Evolutionary conservation across 2,329 filamentous ascomycete genomes (phyloP), one percentile per base, ranked within the genome.

Genomic region (Ambrosiella xylebori): DNA sequence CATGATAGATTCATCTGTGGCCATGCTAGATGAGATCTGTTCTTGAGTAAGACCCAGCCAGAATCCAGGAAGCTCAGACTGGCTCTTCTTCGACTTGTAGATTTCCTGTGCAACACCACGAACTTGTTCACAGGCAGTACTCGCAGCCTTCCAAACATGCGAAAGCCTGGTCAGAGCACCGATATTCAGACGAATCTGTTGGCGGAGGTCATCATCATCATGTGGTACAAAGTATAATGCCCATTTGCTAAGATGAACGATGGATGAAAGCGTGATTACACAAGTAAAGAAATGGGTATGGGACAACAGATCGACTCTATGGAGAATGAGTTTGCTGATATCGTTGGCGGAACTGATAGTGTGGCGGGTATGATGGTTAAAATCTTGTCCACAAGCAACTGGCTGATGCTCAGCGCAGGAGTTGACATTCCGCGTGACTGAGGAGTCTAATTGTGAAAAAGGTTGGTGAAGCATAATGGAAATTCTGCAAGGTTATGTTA

Each of bases 201-300:
- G 86, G 62, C 83, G 84, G 63, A 85, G 75, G 64, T 80, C 80
- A 61, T 82, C 82, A 65, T 82, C 81, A 63, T 81, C 77, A 61
- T 76, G 75, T 1, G 74, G 71, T 52, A 83, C 74, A 57, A 78
- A 79, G 65, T 79, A 79, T 17, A 83, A 73, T 57, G 74, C 83
- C 80, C 88, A 95, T 62, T 86, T 86, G 58, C 84, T 87, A 27
- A 94, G 75, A 65, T 93, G 86, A 3, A 91, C 85, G 64, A 90
- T 85, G 6, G 86, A 87, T 15, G 84, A 85, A 57, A 91, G 73
- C 1, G 86, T 86, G 54, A 93, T 74, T 44, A 86, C 83, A 66
- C 87, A 93, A 39, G 84, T 86, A 71, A 93, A 89, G 70, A 91
- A 90, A 59, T 88, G 87, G 0, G 82, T 89, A 69, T 95, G 88